Conservation (phyloP, 1,284 basidiomycete species). For the Ceratobasidium sp. region DNA sequence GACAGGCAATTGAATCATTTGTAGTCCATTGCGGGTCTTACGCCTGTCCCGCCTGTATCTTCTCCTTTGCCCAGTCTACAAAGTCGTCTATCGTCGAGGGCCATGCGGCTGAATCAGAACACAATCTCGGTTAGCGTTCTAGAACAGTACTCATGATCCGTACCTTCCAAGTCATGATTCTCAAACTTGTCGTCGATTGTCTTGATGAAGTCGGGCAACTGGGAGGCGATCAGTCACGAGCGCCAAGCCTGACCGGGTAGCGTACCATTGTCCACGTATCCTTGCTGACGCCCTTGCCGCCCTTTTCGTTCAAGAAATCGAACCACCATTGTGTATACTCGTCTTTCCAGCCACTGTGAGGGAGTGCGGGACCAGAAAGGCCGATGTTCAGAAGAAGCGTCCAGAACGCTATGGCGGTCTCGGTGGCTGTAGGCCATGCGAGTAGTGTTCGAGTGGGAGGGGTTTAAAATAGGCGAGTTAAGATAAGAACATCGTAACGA, state of each 20-base stretch:
- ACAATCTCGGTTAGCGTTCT: slow-evolving; percentile 8
- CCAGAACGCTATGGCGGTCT: slow-evolving; percentile 88
- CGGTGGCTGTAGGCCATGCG: slow-evolving; percentile 62
- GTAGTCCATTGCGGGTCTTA: neutral
- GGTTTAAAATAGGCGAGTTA: neutral
- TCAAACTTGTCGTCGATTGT: slow-evolving; percentile 83
- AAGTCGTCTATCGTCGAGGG: slow-evolving; percentile 90
- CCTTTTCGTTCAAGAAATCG: slow-evolving; percentile 77
- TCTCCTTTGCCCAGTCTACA: slow-evolving; percentile 72
- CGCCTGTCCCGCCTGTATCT: slow-evolving; percentile 21
- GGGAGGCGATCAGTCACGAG: slow-evolving; percentile 43
- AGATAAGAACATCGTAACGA: slow-evolving; percentile 45
- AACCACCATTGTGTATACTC: slow-evolving; percentile 85
- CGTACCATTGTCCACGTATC: slow-evolving; percentile 93
- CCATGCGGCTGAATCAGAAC: slow-evolving; percentile 75
- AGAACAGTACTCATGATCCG: slow-evolving; percentile 48
- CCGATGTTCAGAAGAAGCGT: slow-evolving; percentile 82
- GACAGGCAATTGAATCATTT: neutral
- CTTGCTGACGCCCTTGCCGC: slow-evolving; percentile 86
- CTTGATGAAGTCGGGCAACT: slow-evolving; percentile 86
- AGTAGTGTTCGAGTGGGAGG: neutral
- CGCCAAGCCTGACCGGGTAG: slow-evolving; percentile 42
- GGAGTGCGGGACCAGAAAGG: slow-evolving; percentile 74
- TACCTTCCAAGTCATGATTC: slow-evolving; percentile 89
- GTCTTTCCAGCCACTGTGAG: slow-evolving; percentile 71